Evolutionary conservation across 225 moss, liverwort and hornwort species (phyloP), one percentile per base, ranked within the genome.

Genomic region (Straminergon stramineum): DNA sequence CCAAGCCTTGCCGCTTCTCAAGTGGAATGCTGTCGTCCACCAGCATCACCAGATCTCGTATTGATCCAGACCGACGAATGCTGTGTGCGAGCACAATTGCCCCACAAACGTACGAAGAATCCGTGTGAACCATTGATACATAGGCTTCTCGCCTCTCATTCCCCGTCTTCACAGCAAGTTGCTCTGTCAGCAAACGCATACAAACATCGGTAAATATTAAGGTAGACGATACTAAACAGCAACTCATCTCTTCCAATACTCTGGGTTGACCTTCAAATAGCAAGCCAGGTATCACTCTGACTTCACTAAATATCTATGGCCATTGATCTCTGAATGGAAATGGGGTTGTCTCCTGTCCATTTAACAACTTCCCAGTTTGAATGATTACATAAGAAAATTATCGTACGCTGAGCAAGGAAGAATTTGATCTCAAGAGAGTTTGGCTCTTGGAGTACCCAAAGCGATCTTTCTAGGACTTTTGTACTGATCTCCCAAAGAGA

Each of bases 101-200:
- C 58, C 98, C 98, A 62, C 97, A 98, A 17, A 96, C 92, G 84
- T 95, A 98, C 6, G 90, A 58, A 58, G 93, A 24, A 53, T 93
- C 92, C 23, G 97, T 93, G 92, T 97, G 97, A 84, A 98, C 91
- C 84, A 98, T 93, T 16, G 96, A 96, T 35, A 95, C 97, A 62
- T 98, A 96, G 1, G 94, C 97, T 86, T 97, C 94, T 88, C 92
- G 90, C 87, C 64, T 85, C 85, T 90, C 93, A 69, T 90, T 88
- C n/a, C 91, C 84, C 81, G 82, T 85, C 82, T 86, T 87, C 61
- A 87, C 83, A 73, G 73, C 86, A 55, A 92, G 85, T 90, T 90
- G 89, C 57, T 91, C 94, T 94, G 91, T 51, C 73, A 90, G 58
- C 18, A 89, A 75, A 74, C 31, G 73, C 15, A 84, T 52, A 51